A percentile compares a stretch with the other conserved stretches of the same genome.
phyloP scores from a whole-genome alignment of 2,329 filamentous ascomycete species.

The Phialemoniopsis sp. region DNA sequence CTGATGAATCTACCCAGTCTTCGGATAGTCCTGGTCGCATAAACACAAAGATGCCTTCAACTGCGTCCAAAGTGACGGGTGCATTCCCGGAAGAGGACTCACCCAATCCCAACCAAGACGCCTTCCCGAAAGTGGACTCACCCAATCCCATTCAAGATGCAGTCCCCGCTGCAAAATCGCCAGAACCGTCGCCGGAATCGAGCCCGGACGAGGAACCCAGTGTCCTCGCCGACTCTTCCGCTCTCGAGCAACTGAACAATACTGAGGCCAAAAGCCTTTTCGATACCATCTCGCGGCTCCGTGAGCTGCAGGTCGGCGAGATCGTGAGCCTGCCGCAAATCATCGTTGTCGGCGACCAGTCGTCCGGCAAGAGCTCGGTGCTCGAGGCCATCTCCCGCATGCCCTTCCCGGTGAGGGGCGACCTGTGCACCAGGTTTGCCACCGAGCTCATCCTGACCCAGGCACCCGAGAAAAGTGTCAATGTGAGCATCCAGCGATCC shows the following conservation, averaged over 20 bases:
- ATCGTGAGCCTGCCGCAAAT: slow-evolving; percentile 35
- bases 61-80: no score
- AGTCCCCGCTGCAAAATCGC: no score
- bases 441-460: slow-evolving; percentile 56
- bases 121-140: no score
- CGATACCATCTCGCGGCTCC: slow-evolving; percentile 27
- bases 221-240: no score
- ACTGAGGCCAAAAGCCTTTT: slow-evolving; percentile 16
- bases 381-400: slow-evolving; percentile 60
- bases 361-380: slow-evolving; percentile 58
- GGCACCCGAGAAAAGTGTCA: slow-evolving; percentile 23
- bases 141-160: no score
- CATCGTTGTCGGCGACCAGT: slow-evolving; percentile 57
- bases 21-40: no score
- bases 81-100: no score
- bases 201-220: no score
- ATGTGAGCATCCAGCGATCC: slow-evolving; percentile 20
- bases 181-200: no score
- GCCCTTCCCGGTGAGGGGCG: slow-evolving; percentile 51
- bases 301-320: slow-evolving; percentile 24
- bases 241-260: not conserved
- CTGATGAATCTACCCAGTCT: no score
- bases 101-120: no score
- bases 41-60: no score
- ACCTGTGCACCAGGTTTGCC: slow-evolving; percentile 56